Evolutionary conservation across 169 alveolate species (phyloP).

Genomic region (Plasmodium coatneyi): DNA sequence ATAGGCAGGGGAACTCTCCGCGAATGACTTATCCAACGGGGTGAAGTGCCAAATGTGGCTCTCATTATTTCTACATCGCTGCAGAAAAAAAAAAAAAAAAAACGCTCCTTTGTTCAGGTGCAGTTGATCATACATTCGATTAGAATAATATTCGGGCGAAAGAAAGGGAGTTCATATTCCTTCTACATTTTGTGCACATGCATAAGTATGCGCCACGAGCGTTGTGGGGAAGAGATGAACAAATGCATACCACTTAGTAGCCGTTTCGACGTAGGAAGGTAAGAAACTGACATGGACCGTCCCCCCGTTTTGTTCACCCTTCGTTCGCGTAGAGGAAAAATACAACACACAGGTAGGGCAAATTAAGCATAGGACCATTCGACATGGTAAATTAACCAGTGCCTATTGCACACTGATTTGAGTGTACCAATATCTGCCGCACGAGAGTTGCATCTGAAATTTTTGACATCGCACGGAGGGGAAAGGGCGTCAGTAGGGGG

Average conservation of each 20-base stretch:
- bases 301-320: neutral
- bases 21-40: neutral
- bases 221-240: neutral
- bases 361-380: neutral
- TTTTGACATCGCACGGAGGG: neutral
- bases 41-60: neutral
- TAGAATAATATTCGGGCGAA: constrained; percentile 1
- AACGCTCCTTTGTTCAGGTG: neutral
- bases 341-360: neutral
- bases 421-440: neutral
- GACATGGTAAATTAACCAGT: neutral
- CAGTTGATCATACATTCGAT: neutral
- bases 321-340: neutral
- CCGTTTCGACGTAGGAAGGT: neutral
- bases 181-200: neutral
- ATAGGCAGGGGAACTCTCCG: neutral
- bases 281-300: neutral
- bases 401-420: neutral
- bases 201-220: neutral
- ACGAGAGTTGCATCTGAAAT: neutral
- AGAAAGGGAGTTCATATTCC: neutral
- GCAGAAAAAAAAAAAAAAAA: neutral
- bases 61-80: neutral
- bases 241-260: neutral
- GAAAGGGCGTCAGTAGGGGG: neutral